Evolutionary conservation across 2,329 filamentous ascomycete species (phyloP), one percentile per base, ranked within the genome.

Genomic region (Capronia americana): DNA sequence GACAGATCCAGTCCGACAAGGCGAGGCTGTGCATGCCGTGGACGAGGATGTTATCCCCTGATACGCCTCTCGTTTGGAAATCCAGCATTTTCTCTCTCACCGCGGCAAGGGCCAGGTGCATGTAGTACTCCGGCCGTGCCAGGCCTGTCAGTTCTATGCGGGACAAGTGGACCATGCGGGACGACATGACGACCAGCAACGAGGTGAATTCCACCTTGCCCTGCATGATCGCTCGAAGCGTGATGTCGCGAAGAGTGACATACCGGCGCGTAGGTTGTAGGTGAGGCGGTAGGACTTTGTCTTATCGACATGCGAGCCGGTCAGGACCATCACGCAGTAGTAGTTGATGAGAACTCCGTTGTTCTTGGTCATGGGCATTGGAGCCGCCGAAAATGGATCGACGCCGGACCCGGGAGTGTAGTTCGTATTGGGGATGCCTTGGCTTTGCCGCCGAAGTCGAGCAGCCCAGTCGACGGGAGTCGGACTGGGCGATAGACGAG

Each of bases 311-410:
- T 61, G 57, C 17, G 62, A 48, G 7, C 65, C 65, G 7, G 58
- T 68, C 20, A 41, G 2, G 28, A 55, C 44, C 30, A 61, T 61
- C n/a, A 57, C 20, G 48, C 41, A 51, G 46, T 55, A 54, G 26
- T 68, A 68, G 30, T 58, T 60, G 28, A 68, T 38, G 34, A 68
- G 57, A 6, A 56, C 50, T 38, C 61, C 50, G 46, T 59, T 57
- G 20, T 61, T 55, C 20, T 59, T 32, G 2, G 62, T 65, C n/a
- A 68, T 57, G 14, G 62, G 62, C 7, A 68, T 24, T 14, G 63
- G 57, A 8, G 65, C 61, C 12, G 56, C 51, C 23, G 62, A 50
- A 44, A 68, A 68, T n/a, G 65, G 65, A 48, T 68, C 65, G 12
- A 65, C 57, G n/a, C 48, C 51, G 23, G 65, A 68, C 14, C 62